Base-by-base conservation (phyloP, 2,329 filamentous ascomycete genomes). In the Leptographium wingfieldii region DNA sequence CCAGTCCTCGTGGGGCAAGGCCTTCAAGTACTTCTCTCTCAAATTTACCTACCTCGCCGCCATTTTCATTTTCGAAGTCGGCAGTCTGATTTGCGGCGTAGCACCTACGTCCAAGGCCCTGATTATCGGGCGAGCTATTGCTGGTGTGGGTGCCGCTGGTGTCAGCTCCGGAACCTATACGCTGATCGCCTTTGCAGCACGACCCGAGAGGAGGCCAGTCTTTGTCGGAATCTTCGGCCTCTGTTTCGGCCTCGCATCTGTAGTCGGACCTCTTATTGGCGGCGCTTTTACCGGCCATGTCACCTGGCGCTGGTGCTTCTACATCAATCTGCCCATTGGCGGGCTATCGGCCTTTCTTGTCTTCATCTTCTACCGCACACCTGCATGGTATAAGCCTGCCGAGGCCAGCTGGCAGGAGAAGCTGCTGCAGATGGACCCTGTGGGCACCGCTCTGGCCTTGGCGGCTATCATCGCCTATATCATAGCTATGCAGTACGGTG, bases 41-140 rank as follows among this genome's bases (percentile, higher is more conserved):
- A 77, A 77, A 64, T 66, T 65, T 56, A 66, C 70, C 14, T 77
- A 73, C 60, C 70, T 78, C 4, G 43, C 43, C 19, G 62, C 63
- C 55, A 62, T 67, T 33, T 60, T 56, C 16, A 12, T 62, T 43
- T 64, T 62, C 31, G 61, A 64, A 53, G 46, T 63, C n/a, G 62
- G 62, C 29, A 59, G 57, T 27, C 48, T 65, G 19, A 61, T 65
- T 11, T 73, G 69, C 58, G 75, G 72, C 35, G 69, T 74, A 10
- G 72, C 74, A 0, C 75, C 74, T 0, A 69, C 63, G 2, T 77
- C 75, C 19, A 71, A 71, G 7, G 69, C 71, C 51, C 74, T 79
- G 52, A 78, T 79, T 53, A 67, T 77, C 14, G 77, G 77, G 1
- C 73, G 76, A 40, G 77, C 76, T 38, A 66, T 79, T 58, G 75